Percentiles rank a stretch among this genome's conserved stretches.
phyloP scores from a whole-genome alignment of 208 protist genomes.

The Trypanosoma grayi region DNA sequence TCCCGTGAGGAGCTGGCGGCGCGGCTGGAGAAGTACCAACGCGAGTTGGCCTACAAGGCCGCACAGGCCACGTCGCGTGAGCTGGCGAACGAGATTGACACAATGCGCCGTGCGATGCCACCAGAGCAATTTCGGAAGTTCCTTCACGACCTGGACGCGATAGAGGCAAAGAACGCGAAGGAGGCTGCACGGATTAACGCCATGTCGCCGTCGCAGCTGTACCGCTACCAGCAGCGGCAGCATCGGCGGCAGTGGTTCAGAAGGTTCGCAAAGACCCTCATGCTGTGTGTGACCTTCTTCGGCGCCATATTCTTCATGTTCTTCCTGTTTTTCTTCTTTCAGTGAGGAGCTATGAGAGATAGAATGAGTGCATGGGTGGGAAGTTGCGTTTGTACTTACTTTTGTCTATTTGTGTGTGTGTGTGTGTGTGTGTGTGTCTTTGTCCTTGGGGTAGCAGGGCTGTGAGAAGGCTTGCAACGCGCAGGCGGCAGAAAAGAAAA shows the following conservation, averaged over 20 bases:
- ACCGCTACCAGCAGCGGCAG: slow-evolving; percentile 58
- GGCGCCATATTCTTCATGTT: slow-evolving; percentile 64
- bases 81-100: slow-evolving; percentile 44
- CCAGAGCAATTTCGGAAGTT: slow-evolving; percentile 48
- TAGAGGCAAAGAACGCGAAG: slow-evolving; percentile 21
- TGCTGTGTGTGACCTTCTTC: slow-evolving; percentile 42
- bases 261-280: slow-evolving; percentile 44
- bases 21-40: slow-evolving; percentile 27
- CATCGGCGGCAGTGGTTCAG: slow-evolving; percentile 33
- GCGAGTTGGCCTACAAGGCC: slow-evolving; percentile 16
- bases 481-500: slow-evolving; percentile 19
- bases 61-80: slow-evolving; percentile 14
- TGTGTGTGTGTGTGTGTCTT: slow-evolving; percentile 2
- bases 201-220: slow-evolving; percentile 60
- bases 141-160: slow-evolving; percentile 32
- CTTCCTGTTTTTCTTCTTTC: slow-evolving; percentile 61
- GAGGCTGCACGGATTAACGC: slow-evolving; percentile 47
- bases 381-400: not conserved
- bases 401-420: not conserved
- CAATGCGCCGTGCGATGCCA: slow-evolving; percentile 60
- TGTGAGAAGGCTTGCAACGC: too few species aligned
- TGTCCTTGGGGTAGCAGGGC: not conserved
- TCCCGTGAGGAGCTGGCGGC: slow-evolving; percentile 68
- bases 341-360: too few species aligned
- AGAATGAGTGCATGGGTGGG: too few species aligned